Percentiles rank a stretch among this genome's conserved stretches.
phyloP scores from a whole-genome alignment of 192 early-diverging fungal species.

The Coemansia aciculifera region DNA sequence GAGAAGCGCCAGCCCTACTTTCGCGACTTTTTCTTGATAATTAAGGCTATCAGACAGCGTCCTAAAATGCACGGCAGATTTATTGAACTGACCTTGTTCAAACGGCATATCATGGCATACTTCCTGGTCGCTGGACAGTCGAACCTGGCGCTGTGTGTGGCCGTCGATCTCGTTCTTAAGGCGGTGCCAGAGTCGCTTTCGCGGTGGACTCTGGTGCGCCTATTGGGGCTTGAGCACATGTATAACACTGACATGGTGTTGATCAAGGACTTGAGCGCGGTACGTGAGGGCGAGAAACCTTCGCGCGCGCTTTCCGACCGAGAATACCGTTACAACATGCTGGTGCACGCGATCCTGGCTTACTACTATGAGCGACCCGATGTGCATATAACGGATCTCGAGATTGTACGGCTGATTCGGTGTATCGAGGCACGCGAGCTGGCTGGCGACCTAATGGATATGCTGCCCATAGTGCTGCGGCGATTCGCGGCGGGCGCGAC shows the following conservation, averaged over 20 bases:
- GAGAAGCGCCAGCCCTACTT: slow-evolving; percentile 4
- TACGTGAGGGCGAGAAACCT: slow-evolving; percentile 3
- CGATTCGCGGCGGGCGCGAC: slow-evolving; percentile 9
- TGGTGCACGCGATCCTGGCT: slow-evolving; percentile 9
- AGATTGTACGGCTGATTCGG: slow-evolving; percentile 27
- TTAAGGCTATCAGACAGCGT: slow-evolving; percentile 48
- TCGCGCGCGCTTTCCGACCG: not conserved
- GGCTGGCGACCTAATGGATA: slow-evolving; percentile 17
- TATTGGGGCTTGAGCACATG: slow-evolving; percentile 15
- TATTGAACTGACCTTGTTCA: not conserved
- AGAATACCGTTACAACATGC: slow-evolving; percentile 28
- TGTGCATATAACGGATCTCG: slow-evolving; percentile 20
- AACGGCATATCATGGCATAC: slow-evolving; percentile 20
- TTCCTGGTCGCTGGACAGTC: slow-evolving; percentile 25
- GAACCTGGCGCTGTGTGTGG: slow-evolving; percentile 23
- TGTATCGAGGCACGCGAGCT: slow-evolving; percentile 18
- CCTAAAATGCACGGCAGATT: slow-evolving; percentile 21
- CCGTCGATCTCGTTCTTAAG: slow-evolving; percentile 14
- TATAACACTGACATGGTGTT: not conserved
- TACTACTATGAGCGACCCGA: slow-evolving; percentile 20
- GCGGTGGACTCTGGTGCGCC: slow-evolving; percentile 27
- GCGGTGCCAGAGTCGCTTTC: not conserved
- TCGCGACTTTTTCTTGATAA: slow-evolving; percentile 44
- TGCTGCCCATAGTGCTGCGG: slow-evolving; percentile 29
- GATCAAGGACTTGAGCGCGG: not conserved